These are phyloP conservation scores for Phellinidium pouzarii DNA, from an alignment of 1,284 basidiomycete genomes.

Conservation along the genomic window DNA sequence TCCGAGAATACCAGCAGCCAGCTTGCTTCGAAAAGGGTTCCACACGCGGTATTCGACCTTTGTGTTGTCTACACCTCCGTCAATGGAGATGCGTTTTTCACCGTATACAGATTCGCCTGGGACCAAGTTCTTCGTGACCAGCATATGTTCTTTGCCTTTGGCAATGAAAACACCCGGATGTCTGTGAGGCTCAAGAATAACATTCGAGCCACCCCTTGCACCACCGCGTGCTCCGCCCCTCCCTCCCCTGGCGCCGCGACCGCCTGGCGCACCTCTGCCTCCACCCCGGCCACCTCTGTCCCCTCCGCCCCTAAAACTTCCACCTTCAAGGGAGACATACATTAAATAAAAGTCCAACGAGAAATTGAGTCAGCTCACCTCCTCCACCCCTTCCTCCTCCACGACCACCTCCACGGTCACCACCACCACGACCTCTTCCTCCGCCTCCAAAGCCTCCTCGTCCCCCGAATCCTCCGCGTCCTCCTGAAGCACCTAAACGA, in stretches of 20 bases:
- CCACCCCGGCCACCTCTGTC: slow-evolving; percentile 32
- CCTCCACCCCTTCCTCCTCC: slow-evolving; percentile 28
- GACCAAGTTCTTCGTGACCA: slow-evolving; percentile 97
- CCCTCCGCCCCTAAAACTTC: slow-evolving; percentile 31
- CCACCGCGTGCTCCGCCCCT: slow-evolving; percentile 54
- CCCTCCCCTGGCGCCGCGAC: slow-evolving; percentile 42
- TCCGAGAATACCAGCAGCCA: slow-evolving; percentile 95
- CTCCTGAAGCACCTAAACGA: slow-evolving; percentile 38
- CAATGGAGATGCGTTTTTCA: slow-evolving; percentile 90
- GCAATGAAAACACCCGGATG: slow-evolving; percentile 93
- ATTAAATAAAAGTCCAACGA: slow-evolving; percentile 9
- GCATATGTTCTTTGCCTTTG: slow-evolving; percentile 92
- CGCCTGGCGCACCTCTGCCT: slow-evolving; percentile 35
- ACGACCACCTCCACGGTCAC: slow-evolving; percentile 25
- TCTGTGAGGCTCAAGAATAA: slow-evolving; percentile 92
- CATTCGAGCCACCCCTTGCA: slow-evolving; percentile 77
- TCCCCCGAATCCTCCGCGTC: slow-evolving; percentile 34
- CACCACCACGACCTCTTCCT: slow-evolving; percentile 26
- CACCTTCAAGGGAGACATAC: slow-evolving; percentile 21
- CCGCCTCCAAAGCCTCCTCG: too few species aligned
- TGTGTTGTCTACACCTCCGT: slow-evolving; percentile 69
- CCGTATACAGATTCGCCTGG: slow-evolving; percentile 98
- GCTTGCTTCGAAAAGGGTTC: slow-evolving; percentile 98
- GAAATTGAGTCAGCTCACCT: slow-evolving; percentile 16
- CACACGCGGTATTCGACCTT: slow-evolving; percentile 98